These are phyloP conservation scores for Carex kokanica DNA, from an alignment of 176 grass and related monocot genomes.

Conservation along the genomic window DNA sequence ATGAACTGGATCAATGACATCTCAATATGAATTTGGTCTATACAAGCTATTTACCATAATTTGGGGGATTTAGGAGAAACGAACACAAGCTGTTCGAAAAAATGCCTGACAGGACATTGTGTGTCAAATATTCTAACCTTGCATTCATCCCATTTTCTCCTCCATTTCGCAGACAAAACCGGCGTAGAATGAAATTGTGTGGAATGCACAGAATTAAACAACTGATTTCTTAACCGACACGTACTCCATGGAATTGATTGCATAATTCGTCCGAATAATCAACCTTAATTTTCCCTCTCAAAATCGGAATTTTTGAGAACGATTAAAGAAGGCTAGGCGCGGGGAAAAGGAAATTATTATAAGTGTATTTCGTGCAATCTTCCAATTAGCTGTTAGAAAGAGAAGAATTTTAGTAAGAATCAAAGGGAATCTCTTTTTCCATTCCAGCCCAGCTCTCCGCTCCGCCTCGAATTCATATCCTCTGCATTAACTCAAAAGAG, in stretches of 20 bases:
- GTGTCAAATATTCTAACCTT: conserved; percentile 43
- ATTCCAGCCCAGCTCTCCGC: too few relatives aligned
- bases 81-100: background rate
- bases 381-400: background rate
- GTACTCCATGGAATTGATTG: conserved; percentile 48
- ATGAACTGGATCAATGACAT: background rate
- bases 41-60: background rate
- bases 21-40: background rate
- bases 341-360: background rate
- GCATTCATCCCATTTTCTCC: conserved; percentile 63
- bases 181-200: conserved; percentile 62
- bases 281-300: background rate
- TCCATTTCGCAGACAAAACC: conserved; percentile 54
- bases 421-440: background rate
- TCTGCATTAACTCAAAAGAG: too few relatives aligned
- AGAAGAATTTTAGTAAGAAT: background rate
- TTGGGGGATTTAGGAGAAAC: background rate
- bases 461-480: too few relatives aligned
- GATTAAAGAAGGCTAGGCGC: background rate
- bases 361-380: background rate
- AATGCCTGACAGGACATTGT: background rate
- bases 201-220: conserved; percentile 12
- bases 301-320: background rate
- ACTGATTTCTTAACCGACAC: conserved; percentile 36
- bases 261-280: conserved; percentile 28